Base-by-base conservation (phyloP, 495 filamentous ascomycete species). In the Penicillium coprophilum region DNA sequence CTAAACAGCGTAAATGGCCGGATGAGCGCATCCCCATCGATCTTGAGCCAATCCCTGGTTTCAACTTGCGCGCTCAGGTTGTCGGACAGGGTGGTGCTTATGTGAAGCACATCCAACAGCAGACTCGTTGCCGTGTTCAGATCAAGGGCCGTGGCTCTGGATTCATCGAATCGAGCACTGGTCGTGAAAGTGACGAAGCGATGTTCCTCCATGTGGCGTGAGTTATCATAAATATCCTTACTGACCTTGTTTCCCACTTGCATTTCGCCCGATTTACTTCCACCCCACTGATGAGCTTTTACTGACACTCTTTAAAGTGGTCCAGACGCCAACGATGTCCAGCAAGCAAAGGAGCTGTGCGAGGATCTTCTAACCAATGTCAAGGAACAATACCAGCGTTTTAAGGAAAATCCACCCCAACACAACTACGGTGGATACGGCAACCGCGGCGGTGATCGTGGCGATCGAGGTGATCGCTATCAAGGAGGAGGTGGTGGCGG, bases 81-180 rank as follows among this genome's bases (percentile, higher is more conserved):
- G 94, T 98, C 49, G 94, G 94, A 19, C 89, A 92, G 63, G 89
- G 90, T 32, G 94, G 94, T 49, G 84, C 87, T 21, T 96, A 97
- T 64, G 94, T 98, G 40, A 98, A 98, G 72, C 90, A 97, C 64
- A 97, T 98, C 63, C 93, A 97, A 69, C 85, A 90, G 66, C 90
- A 95, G 70, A 97, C 94, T 30, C 80, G 88, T 44, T 97, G 94
- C 69, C 89, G 91, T 62, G 94, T 98, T 15, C 94, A 97, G 67
- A 97, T 98, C 74, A 98, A 97, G 64, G 94, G 94, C 34, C 89
- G 90, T 52, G 91, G 91, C n/a, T 97, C 94, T 36, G 93, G 92
- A 15, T 98, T 95, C 66, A 85, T 92, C 63, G 94, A 98, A 66
- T 84, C 84, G 15, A 85, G 84, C 28, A 92, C 92, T 20, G 85